A percentile compares a stretch with the other conserved stretches of the same genome.
Conservation (phyloP, 2,329 filamentous ascomycete genomes). For the Penicillium sp. region DNA sequence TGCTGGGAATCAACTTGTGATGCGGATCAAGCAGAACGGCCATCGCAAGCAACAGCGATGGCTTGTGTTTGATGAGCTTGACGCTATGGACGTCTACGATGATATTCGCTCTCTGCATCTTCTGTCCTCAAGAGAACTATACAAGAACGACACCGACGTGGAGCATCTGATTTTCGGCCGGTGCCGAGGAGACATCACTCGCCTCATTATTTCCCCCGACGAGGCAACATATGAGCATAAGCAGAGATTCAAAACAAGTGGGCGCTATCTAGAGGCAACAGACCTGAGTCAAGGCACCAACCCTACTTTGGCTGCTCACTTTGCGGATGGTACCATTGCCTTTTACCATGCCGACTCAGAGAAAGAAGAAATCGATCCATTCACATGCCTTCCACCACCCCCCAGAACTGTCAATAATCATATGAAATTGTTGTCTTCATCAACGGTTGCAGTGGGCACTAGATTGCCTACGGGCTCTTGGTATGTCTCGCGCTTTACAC, state of each 20-base stretch:
- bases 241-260: slow-evolving; percentile 45
- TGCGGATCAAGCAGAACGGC: slow-evolving; percentile 49
- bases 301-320: slow-evolving; percentile 50
- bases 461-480: slow-evolving; percentile 44
- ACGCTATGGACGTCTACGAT: slow-evolving; percentile 52
- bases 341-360: slow-evolving; percentile 45
- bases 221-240: slow-evolving; percentile 30
- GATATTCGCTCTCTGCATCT: slow-evolving; percentile 58
- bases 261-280: slow-evolving; percentile 46
- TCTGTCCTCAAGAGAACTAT: slow-evolving; percentile 41
- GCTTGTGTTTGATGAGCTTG: slow-evolving; percentile 52
- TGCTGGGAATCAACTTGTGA: slow-evolving; percentile 55
- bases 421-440: slow-evolving; percentile 51
- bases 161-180: slow-evolving; percentile 55
- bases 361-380: slow-evolving; percentile 35
- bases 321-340: slow-evolving; percentile 48
- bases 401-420: slow-evolving; percentile 44
- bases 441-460: slow-evolving; percentile 50
- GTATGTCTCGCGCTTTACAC: slow-evolving; percentile 52
- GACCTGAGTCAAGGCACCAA: slow-evolving; percentile 43
- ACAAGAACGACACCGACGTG: slow-evolving; percentile 33
- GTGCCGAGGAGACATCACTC: slow-evolving; percentile 51
- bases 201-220: slow-evolving; percentile 37
- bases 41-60: slow-evolving; percentile 39
- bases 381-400: slow-evolving; percentile 29